Percentiles rank a stretch among this genome's conserved stretches.
phyloP scores from a whole-genome alignment of 176 grass and related monocot genomes.

The Saccharum officinarum region DNA sequence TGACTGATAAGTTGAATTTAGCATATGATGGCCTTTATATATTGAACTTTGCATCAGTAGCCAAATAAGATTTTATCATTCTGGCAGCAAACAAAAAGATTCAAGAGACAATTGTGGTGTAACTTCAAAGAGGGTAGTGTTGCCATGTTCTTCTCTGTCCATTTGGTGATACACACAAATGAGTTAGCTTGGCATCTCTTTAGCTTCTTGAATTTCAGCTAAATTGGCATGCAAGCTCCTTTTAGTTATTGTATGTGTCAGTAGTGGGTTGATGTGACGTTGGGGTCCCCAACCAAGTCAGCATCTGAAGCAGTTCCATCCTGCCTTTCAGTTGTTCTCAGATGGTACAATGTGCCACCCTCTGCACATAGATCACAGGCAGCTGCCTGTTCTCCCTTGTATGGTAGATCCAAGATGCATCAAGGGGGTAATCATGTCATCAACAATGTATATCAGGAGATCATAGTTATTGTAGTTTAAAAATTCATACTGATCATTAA shows the following conservation, averaged over 20 bases:
- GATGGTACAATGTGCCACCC: neutral
- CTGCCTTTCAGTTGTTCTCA: slow-evolving; percentile 24
- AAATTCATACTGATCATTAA: neutral
- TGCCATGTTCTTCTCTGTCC: neutral
- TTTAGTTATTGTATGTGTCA: neutral
- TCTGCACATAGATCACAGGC: neutral
- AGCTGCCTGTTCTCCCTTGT: neutral
- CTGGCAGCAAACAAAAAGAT: neutral
- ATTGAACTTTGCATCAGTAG: neutral
- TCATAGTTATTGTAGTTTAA: neutral
- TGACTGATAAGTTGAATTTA: neutral
- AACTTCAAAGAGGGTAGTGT: neutral
- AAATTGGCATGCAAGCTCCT: neutral
- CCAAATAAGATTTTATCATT: neutral
- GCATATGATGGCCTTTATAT: neutral
- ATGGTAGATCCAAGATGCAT: slow-evolving; percentile 10
- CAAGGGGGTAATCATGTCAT: neutral
- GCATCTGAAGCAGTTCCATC: neutral
- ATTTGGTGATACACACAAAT: neutral
- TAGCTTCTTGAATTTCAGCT: neutral
- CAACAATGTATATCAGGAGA: neutral
- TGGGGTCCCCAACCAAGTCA: neutral
- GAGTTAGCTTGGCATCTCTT: neutral
- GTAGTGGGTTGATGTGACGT: neutral
- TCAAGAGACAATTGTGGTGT: neutral